Conservation (phyloP, 2,329 filamentous ascomycete genomes). For the Gaeumannomyces tritici region DNA sequence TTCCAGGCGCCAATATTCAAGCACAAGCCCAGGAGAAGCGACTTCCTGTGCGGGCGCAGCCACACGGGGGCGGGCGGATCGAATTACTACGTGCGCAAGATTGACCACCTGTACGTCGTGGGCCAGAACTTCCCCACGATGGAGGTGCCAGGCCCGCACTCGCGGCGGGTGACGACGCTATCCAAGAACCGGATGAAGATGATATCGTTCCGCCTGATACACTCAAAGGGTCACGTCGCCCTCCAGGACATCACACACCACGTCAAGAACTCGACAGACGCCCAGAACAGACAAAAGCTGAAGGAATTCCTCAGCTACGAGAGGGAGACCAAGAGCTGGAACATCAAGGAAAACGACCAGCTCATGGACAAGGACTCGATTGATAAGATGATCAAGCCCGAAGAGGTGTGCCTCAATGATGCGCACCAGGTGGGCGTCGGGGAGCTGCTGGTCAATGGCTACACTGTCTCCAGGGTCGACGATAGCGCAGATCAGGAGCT, state of each 20-base stretch:
- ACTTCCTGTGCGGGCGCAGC: slow-evolving; percentile 80
- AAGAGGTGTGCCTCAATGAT: slow-evolving; percentile 89
- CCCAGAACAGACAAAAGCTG: slow-evolving; percentile 92
- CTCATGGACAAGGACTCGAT: slow-evolving; percentile 75
- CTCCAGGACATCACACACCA: slow-evolving; percentile 85
- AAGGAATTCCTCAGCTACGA: slow-evolving; percentile 93
- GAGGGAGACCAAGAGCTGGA: slow-evolving; percentile 82
- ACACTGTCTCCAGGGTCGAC: slow-evolving; percentile 71
- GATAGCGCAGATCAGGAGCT: slow-evolving; percentile 48
- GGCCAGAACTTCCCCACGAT: slow-evolving; percentile 89
- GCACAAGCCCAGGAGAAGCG: slow-evolving; percentile 65
- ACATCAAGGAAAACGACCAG: slow-evolving; percentile 60
- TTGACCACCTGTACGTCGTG: slow-evolving; percentile 84
- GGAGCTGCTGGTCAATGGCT: slow-evolving; percentile 84
- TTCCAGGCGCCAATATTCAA: slow-evolving; percentile 90
- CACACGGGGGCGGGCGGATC: slow-evolving; percentile 71
- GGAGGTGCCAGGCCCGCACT: slow-evolving; percentile 88
- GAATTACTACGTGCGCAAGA: slow-evolving; percentile 74
- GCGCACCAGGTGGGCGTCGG: slow-evolving; percentile 95
- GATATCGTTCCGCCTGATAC: slow-evolving; percentile 83
- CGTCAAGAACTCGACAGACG: slow-evolving; percentile 85
- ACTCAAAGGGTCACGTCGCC: slow-evolving; percentile 62
- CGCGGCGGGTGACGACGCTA: slow-evolving; percentile 91
- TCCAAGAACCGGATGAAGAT: slow-evolving; percentile 95
- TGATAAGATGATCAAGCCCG: slow-evolving; percentile 82